Evolutionary conservation across 202 grass and related monocot genomes (phyloP).

Genomic region (Saccharum hybrid): DNA sequence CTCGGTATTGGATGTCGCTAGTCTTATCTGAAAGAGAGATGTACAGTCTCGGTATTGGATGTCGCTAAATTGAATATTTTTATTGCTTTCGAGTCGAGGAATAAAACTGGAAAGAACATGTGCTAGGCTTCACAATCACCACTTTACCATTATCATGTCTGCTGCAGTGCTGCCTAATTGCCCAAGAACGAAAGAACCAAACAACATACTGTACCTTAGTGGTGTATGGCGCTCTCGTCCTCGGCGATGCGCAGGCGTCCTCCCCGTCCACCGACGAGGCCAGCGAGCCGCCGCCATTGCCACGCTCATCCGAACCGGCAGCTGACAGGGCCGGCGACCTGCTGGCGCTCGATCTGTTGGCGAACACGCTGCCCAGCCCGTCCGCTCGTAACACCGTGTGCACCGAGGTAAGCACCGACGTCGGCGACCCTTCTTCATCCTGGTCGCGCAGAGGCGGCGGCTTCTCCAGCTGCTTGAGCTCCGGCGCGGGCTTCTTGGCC

Average conservation of each 20-base stretch:
- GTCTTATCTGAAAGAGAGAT: slow-evolving; percentile 34
- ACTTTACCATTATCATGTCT: background rate
- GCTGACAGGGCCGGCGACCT: slow-evolving; percentile 50
- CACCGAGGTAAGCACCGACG: slow-evolving; percentile 62
- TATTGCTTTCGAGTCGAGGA: background rate
- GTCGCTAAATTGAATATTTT: background rate
- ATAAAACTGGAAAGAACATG: slow-evolving; percentile 1
- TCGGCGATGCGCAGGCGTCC: slow-evolving; percentile 37
- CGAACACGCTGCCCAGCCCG: slow-evolving; percentile 14
- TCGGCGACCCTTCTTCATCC: slow-evolving; percentile 72
- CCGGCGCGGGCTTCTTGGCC: slow-evolving; percentile 43
- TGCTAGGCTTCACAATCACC: background rate
- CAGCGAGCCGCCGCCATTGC: slow-evolving; percentile 45
- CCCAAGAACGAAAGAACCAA: background rate
- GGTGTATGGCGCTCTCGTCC: slow-evolving; percentile 30
- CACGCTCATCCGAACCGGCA: slow-evolving; percentile 50
- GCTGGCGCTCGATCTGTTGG: slow-evolving; percentile 44
- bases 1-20: no score
- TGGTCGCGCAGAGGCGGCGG: slow-evolving; percentile 47
- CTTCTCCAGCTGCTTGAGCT: slow-evolving; percentile 57
- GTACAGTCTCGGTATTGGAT: background rate
- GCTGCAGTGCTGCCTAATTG: background rate
- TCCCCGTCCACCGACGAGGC: slow-evolving; percentile 49
- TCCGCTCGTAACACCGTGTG: slow-evolving; percentile 35
- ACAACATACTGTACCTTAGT: slow-evolving; percentile 32